A percentile compares a stretch with the other conserved stretches of the same genome.
Evolutionary conservation across 192 early-diverging fungal species (phyloP).

Genomic region (Podila clonocystis): DNA sequence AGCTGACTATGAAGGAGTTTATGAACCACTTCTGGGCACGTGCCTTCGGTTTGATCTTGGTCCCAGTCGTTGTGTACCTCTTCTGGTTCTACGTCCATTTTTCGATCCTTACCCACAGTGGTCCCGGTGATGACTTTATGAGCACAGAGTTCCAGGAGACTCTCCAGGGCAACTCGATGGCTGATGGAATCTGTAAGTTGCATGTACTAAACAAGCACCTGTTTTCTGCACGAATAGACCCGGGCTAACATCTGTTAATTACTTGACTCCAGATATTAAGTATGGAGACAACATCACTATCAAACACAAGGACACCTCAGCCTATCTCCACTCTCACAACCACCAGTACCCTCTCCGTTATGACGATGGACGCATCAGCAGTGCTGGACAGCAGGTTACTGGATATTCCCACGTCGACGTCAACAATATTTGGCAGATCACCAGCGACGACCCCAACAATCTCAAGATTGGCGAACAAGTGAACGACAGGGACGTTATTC

Average conservation of each 20-base stretch:
- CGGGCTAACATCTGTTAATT: constrained; percentile 29
- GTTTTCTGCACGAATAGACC: no score
- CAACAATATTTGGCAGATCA: constrained; percentile 73
- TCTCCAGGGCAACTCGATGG: constrained; percentile 80
- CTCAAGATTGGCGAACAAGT: constrained; percentile 56
- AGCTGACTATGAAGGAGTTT: constrained; percentile 75
- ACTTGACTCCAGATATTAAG: constrained; percentile 70
- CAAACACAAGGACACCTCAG: constrained; percentile 78
- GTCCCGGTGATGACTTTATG: constrained; percentile 96
- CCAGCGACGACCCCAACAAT: constrained; percentile 49
- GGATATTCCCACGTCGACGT: constrained; percentile 81
- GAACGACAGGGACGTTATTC: constrained; percentile 80
- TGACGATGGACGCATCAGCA: constrained; percentile 90
- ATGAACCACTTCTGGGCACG: constrained; percentile 87
- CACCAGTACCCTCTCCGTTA: constrained; percentile 89
- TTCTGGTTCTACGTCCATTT: constrained; percentile 96
- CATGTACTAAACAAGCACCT: no score
- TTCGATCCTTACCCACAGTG: constrained; percentile 78
- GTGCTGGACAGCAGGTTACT: constrained; percentile 88
- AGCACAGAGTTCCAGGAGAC: constrained; percentile 88
- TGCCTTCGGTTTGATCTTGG: constrained; percentile 80
- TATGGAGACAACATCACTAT: constrained; percentile 85
- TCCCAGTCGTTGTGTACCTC: constrained; percentile 83
- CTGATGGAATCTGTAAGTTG: constrained; percentile 61
- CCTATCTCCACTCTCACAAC: constrained; percentile 82